A percentile compares a stretch with the other conserved stretches of the same genome.
Conservation (phyloP, 768 basidiomycete genomes). For the Sporobolomyces phaffii region DNA sequence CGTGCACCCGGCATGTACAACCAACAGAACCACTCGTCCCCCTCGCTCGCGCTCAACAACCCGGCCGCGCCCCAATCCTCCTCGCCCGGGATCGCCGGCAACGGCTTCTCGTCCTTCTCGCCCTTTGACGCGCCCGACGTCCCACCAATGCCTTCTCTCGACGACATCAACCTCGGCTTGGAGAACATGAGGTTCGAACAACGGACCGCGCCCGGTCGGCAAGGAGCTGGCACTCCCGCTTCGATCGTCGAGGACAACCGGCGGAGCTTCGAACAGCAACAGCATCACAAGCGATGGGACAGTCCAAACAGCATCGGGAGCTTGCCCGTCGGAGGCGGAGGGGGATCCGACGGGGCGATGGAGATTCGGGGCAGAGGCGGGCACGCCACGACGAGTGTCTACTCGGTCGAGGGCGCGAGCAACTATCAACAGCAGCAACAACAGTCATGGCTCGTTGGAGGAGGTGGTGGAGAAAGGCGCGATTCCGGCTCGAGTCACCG, state of each 20-base stretch:
- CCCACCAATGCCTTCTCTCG: slow-evolving; percentile 20
- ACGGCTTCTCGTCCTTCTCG: slow-evolving; percentile 14
- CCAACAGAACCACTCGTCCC: slow-evolving; percentile 36
- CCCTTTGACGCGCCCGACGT: slow-evolving; percentile 27
- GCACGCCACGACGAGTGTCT: slow-evolving; percentile 29
- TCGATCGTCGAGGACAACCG: slow-evolving; percentile 4
- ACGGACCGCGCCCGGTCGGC: background rate
- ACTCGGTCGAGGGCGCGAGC: slow-evolving; percentile 22
- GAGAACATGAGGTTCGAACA: slow-evolving; percentile 38
- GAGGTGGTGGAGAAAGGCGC: background rate
- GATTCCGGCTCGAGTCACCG: slow-evolving; percentile 5
- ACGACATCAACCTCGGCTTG: slow-evolving; percentile 37
- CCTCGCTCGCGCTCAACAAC: slow-evolving; percentile 21
- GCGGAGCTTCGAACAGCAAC: background rate
- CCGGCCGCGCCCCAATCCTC: background rate
- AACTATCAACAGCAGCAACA: background rate
- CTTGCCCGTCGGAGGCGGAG: background rate
- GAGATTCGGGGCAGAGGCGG: slow-evolving; percentile 20
- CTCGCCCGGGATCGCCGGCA: background rate
- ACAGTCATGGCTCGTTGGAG: background rate
- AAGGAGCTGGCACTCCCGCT: background rate
- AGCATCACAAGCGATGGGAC: slow-evolving; percentile 4
- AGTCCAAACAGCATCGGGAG: slow-evolving; percentile 16
- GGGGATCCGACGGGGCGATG: slow-evolving; percentile 34
- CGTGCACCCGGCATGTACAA: slow-evolving; percentile 29